Conservation (phyloP, 2,329 filamentous ascomycete species). For the Xylaria sp. region DNA sequence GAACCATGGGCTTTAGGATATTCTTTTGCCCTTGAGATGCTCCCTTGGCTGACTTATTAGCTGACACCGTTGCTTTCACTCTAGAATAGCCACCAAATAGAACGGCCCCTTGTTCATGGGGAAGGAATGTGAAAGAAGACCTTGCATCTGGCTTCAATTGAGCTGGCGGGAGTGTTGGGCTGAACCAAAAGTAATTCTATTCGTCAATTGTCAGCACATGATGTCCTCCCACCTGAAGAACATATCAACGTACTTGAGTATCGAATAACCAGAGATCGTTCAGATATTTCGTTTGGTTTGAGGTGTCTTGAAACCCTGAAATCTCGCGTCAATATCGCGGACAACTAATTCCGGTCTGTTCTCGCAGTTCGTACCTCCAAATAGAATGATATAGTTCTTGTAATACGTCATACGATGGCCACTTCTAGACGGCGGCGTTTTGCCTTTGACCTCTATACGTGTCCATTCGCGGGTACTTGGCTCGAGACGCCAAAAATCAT, state of each 20-base stretch:
- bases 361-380: slow-evolving; percentile 62
- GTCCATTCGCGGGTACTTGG: slow-evolving; percentile 87
- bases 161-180: slow-evolving; percentile 74
- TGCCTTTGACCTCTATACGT: slow-evolving; percentile 79
- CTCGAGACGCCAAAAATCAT: slow-evolving; percentile 95
- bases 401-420: slow-evolving; percentile 96
- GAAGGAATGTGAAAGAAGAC: slow-evolving; percentile 89
- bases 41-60: slow-evolving; percentile 69
- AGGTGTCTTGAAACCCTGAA: slow-evolving; percentile 87
- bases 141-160: slow-evolving; percentile 88
- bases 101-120: slow-evolving; percentile 87
- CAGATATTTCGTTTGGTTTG: slow-evolving; percentile 91
- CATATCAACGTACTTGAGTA: slow-evolving; percentile 53
- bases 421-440: slow-evolving; percentile 81
- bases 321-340: slow-evolving; percentile 19
- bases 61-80: slow-evolving; percentile 72
- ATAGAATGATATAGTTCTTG: slow-evolving; percentile 96
- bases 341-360: neutral
- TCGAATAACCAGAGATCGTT: slow-evolving; percentile 96
- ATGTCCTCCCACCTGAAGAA: neutral
- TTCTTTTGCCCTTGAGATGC: slow-evolving; percentile 68
- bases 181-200: slow-evolving; percentile 82
- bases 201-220: slow-evolving; percentile 20
- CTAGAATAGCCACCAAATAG: slow-evolving; percentile 93
- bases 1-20: slow-evolving; percentile 82